Conservation (phyloP, 441 rosid genomes). For the Gossypium schwendimanii region DNA sequence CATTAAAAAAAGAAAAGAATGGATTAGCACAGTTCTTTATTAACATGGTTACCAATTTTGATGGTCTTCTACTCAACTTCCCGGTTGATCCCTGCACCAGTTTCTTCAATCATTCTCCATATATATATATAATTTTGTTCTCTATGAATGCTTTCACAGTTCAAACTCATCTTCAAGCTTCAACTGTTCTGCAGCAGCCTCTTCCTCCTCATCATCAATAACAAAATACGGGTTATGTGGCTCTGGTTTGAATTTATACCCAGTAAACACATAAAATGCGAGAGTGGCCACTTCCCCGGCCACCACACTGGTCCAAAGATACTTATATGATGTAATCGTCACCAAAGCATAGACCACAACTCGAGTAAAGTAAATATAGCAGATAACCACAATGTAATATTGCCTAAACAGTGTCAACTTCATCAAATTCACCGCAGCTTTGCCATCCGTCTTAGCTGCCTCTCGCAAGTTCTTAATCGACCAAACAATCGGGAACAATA, state of each 20-base stretch:
- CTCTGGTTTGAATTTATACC: conserved; percentile 81
- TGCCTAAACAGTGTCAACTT: conserved; percentile 88
- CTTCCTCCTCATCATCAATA: conserved; percentile 90
- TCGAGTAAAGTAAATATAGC: conserved; percentile 86
- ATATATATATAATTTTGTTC: background rate
- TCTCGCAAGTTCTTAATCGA: conserved; percentile 87
- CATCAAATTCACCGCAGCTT: conserved; percentile 84
- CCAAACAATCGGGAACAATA: conserved; percentile 90
- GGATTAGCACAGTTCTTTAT: background rate
- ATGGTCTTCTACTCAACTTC: conserved; percentile 25
- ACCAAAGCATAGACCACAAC: conserved; percentile 79
- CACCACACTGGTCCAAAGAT: conserved; percentile 73
- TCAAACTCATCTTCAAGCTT: conserved; percentile 95
- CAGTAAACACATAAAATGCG: conserved; percentile 79
- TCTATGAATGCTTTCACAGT: conserved; percentile 29
- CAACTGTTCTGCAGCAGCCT: conserved; percentile 87
- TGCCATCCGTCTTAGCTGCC: conserved; percentile 84
- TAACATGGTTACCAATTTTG: conserved; percentile 4
- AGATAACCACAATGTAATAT: conserved; percentile 84
- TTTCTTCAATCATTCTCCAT: conserved; percentile 5
- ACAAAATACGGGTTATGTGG: conserved; percentile 86
- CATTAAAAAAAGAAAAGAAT: background rate
- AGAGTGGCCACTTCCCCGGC: conserved; percentile 80
- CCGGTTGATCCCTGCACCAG: conserved; percentile 4
- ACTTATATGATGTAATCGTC: conserved; percentile 79